Conservation (phyloP, 2,329 filamentous ascomycete genomes). For the Metarhizium guizhouense region DNA sequence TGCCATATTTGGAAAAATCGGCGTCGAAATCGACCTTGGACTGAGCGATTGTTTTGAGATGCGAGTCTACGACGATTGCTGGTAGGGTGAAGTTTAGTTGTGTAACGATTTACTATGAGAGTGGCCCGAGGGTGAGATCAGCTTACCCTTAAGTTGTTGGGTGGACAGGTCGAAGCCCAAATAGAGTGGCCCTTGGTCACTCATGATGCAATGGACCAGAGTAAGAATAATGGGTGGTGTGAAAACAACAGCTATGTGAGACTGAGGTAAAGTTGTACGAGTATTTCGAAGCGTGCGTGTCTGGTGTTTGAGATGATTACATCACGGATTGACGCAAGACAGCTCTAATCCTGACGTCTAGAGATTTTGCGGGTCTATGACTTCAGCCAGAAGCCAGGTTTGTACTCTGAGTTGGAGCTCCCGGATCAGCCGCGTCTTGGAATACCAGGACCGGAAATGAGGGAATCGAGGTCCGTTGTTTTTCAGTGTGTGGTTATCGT, state of each 20-base stretch:
- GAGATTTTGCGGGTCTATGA: background rate
- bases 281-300: too few relatives aligned
- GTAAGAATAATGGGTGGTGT: too few relatives aligned
- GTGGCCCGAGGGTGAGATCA: constrained; percentile 47
- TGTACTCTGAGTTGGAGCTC: background rate
- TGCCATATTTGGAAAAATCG: constrained; percentile 69
- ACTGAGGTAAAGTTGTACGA: too few relatives aligned
- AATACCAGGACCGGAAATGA: too few relatives aligned
- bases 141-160: constrained; percentile 81
- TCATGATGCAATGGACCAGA: constrained; percentile 1
- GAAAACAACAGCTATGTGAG: too few relatives aligned
- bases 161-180: constrained; percentile 94
- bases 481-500: too few relatives aligned
- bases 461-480: too few relatives aligned
- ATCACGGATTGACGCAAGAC: too few relatives aligned
- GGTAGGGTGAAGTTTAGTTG: constrained; percentile 18
- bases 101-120: too few relatives aligned
- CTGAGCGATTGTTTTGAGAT: constrained; percentile 71
- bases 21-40: constrained; percentile 94
- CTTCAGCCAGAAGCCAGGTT: background rate
- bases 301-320: too few relatives aligned
- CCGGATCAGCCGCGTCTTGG: background rate
- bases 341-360: background rate
- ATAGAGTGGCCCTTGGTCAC: constrained; percentile 52
- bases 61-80: constrained; percentile 78